Evolutionary conservation across 202 grass and related monocot genomes (phyloP).

Genomic region (Zoysia matrella): DNA sequence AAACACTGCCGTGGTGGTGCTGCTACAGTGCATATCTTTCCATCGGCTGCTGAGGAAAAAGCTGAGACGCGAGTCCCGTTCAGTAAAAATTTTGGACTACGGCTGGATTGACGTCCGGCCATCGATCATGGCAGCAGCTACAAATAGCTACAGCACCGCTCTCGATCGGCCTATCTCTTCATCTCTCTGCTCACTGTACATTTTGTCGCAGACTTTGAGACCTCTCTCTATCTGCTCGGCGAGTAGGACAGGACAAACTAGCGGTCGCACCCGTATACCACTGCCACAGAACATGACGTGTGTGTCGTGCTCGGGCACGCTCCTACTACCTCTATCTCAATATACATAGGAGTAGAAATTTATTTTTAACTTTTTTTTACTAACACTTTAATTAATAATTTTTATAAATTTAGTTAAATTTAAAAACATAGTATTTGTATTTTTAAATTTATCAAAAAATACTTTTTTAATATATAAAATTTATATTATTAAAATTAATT

Average conservation of each 20-base stretch:
- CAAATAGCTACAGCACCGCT: background rate
- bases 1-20: background rate
- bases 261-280: conserved; percentile 35
- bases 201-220: conserved; percentile 39
- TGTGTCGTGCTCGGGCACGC: background rate
- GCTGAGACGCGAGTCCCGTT: background rate
- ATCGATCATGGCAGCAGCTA: background rate
- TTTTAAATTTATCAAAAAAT: no score
- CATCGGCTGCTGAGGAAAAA: background rate
- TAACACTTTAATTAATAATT: no score
- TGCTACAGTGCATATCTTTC: conserved; percentile 5
- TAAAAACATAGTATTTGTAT: no score
- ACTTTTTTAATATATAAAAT: no score
- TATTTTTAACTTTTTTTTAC: no score
- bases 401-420: no score
- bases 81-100: conserved; percentile 27
- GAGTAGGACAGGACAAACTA: conserved; percentile 42
- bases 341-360: no score
- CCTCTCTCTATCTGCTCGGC: background rate
- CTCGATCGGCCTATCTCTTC: background rate
- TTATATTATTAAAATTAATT: no score
- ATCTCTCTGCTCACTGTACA: conserved; percentile 21
- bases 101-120: conserved; percentile 26
- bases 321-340: no score
- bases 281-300: background rate